Evolutionary conservation across 1,284 basidiomycete genomes (phyloP), one percentile per base, ranked within the genome.

Genomic region (Binderoboletus segoi): DNA sequence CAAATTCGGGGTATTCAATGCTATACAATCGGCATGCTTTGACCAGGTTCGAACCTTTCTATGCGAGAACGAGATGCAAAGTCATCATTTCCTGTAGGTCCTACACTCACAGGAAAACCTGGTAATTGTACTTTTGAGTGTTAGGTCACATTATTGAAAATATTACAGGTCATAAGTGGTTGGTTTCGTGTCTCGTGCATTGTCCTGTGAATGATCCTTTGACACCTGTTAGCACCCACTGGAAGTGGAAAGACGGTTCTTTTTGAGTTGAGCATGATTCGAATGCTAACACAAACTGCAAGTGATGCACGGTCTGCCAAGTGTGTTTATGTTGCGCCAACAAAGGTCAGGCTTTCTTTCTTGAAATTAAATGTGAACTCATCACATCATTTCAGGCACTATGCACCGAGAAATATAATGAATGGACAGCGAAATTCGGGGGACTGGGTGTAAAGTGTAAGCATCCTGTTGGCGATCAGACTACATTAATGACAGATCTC

Each of bases 251-350:
- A 97, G 74, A 95, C 96, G 0, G 93, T 91, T 1, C 74, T 98
- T 8, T 99, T 99, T 64, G 96, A 99, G 70, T 77, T 99, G 13
- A 86, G 92, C 0, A 89, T 98, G 49, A 84, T 98, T 49, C 84
- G 84, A 32, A 83, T 94, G 81, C 75, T 96, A 37, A 79, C 77
- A 49, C 74, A 78, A 49, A 73, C 77, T 10, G 67, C 72, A 49
- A 70, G 73, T 23, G 67, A 69, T 11, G 68, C 72, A n/a, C 67
- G 70, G 23, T 62, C 70, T 11, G 66, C 75, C 8, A 91, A 91
- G 73, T 93, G 91, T 55, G 86, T 99, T 23, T 99, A 99, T 67
- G 87, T 99, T 68, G 94, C 96, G 0, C 96, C 95, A 0, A 97
- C 94, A 1, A 96, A 97, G 81, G 93, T 89, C 60, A 48, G 55